Evolutionary conservation across 805 yeast species (phyloP).

Genomic region (Kodamaea sagamina): DNA sequence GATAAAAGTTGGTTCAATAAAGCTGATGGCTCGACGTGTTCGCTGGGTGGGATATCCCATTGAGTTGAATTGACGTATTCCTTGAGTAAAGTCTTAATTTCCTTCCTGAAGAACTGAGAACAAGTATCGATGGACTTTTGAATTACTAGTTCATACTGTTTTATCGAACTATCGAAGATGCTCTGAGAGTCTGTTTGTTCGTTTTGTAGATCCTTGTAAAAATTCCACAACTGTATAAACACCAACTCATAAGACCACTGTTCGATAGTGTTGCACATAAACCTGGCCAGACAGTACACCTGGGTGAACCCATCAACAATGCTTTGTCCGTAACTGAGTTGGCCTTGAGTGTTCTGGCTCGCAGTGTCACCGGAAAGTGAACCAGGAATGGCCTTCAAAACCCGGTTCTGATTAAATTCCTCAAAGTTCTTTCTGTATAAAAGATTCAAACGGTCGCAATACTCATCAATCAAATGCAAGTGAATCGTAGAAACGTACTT

Average conservation of each 20-base stretch:
- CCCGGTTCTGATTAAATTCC: slow-evolving; percentile 31
- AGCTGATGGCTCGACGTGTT: slow-evolving; percentile 19
- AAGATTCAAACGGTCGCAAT: slow-evolving; percentile 34
- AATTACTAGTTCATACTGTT: slow-evolving; percentile 25
- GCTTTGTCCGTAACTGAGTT: slow-evolving; percentile 13
- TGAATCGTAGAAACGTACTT: slow-evolving; percentile 61
- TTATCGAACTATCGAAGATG: slow-evolving; percentile 32
- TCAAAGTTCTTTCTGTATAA: slow-evolving; percentile 47
- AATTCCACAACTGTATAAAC: slow-evolving; percentile 43
- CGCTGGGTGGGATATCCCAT: slow-evolving; percentile 28
- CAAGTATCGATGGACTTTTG: slow-evolving; percentile 23
- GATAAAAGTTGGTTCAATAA: slow-evolving; percentile 26
- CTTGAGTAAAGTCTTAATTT: slow-evolving; percentile 33
- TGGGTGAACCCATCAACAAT: slow-evolving; percentile 33
- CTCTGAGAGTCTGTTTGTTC: slow-evolving; percentile 23
- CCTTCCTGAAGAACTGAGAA: slow-evolving; percentile 35
- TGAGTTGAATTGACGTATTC: slow-evolving; percentile 38
- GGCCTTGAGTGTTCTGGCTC: slow-evolving; percentile 6
- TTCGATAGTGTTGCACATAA: slow-evolving; percentile 29
- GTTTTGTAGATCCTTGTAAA: slow-evolving; percentile 25
- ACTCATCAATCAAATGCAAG: slow-evolving; percentile 54
- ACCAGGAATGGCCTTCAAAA: slow-evolving; percentile 39
- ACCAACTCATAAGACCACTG: slow-evolving; percentile 42
- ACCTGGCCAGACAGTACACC: slow-evolving; percentile 38
- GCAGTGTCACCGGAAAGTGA: slow-evolving; percentile 33